Evolutionary conservation across 805 yeast genomes (phyloP).

Genomic region (Metschnikowia aberdeeniae): DNA sequence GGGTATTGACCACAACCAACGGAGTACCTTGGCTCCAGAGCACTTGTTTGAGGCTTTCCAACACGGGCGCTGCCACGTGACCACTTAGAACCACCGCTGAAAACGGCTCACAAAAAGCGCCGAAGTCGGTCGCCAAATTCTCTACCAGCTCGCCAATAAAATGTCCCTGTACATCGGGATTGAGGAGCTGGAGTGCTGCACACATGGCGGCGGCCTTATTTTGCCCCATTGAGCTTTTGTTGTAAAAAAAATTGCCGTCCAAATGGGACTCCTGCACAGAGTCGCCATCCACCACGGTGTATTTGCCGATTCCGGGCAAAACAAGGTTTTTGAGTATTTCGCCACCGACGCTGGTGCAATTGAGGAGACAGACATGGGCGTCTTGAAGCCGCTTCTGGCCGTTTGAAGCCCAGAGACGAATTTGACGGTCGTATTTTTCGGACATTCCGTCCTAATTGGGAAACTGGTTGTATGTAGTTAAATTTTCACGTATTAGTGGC

Average conservation of each 20-base stretch:
- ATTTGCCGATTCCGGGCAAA: conserved; percentile 65
- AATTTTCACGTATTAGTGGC: too few relatives aligned
- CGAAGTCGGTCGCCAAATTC: conserved; percentile 3
- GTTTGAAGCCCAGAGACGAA: conserved; percentile 76
- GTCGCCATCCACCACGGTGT: conserved; percentile 53
- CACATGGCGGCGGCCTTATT: conserved; percentile 38
- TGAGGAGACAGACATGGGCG: conserved; percentile 59
- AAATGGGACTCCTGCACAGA: conserved; percentile 43
- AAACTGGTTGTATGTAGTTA: too few relatives aligned
- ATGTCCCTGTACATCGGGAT: conserved; percentile 50
- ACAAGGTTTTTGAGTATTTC: conserved; percentile 77
- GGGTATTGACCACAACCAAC: conserved; percentile 44
- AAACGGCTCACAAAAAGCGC: conserved; percentile 45
- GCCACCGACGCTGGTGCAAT: conserved; percentile 52
- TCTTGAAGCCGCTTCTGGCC: conserved; percentile 65
- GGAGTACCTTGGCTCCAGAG: conserved; percentile 51
- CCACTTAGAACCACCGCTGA: conserved; percentile 46
- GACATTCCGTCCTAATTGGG: not conserved
- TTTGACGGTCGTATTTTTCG: conserved; percentile 74
- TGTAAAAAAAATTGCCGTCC: conserved; percentile 60
- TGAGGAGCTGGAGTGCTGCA: conserved; percentile 49
- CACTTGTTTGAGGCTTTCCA: conserved; percentile 28
- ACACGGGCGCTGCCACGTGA: conserved; percentile 15
- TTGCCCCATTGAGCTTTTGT: conserved; percentile 40
- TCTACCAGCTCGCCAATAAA: conserved; percentile 12